Conservation (phyloP, 441 rosid species). For the Breynia disticha region DNA sequence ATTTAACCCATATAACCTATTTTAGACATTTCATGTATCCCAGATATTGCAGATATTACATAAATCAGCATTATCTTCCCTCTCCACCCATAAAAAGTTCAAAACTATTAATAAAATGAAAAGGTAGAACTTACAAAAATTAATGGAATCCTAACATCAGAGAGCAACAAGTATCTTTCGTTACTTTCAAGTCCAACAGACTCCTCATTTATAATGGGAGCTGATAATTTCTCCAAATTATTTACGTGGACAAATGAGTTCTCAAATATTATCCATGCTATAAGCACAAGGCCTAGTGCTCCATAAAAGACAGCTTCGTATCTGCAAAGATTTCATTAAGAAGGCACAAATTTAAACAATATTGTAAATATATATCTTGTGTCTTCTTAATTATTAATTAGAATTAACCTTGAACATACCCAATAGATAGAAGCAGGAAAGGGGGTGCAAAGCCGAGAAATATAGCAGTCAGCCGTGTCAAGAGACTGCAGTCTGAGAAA, state of each 20-base stretch:
- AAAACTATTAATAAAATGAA: neutral
- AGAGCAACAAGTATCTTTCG: conserved; percentile 67
- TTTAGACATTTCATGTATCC: neutral
- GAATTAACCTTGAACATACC: conserved; percentile 34
- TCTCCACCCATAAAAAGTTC: neutral
- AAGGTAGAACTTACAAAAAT: conserved; percentile 56
- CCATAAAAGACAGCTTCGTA: conserved; percentile 95
- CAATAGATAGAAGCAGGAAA: conserved; percentile 87
- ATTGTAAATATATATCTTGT: conserved; percentile 3
- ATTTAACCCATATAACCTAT: neutral
- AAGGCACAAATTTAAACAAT: conserved; percentile 10
- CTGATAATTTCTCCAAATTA: conserved; percentile 30
- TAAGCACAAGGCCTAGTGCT: conserved; percentile 67
- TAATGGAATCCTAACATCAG: conserved; percentile 82
- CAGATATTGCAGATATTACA: neutral
- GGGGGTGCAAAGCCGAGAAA: conserved; percentile 90
- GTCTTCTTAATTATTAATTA: conserved; percentile 4
- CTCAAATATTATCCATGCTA: conserved; percentile 88
- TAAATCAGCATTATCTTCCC: neutral
- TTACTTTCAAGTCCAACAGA: conserved; percentile 35
- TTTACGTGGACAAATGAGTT: conserved; percentile 46
- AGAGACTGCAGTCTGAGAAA: conserved; percentile 60
- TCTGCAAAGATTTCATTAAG: conserved; percentile 35
- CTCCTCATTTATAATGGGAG: conserved; percentile 32
- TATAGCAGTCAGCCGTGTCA: conserved; percentile 74